Conservation (phyloP, 352 stramenopile species). For the Globisporangium recalcitrans region DNA sequence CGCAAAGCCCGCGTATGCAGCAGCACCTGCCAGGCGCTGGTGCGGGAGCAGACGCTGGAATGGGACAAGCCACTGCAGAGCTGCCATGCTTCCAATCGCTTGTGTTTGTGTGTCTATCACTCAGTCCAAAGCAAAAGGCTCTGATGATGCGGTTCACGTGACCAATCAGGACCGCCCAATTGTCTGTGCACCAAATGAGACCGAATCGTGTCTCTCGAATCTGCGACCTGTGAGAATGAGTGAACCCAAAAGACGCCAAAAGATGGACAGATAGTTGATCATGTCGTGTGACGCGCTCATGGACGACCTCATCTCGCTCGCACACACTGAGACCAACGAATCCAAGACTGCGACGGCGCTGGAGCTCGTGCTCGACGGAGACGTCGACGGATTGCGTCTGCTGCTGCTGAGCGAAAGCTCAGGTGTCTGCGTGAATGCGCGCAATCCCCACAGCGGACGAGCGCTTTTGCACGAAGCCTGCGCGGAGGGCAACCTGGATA, state of each 20-base stretch:
- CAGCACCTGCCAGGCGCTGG: not conserved
- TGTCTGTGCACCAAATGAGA: not conserved
- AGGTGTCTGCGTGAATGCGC: slow-evolving; percentile 31
- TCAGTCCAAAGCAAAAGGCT: no score
- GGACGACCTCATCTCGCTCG: slow-evolving; percentile 36
- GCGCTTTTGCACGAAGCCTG: slow-evolving; percentile 63
- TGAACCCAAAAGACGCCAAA: slow-evolving; percentile 3
- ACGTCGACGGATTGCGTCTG: slow-evolving; percentile 23
- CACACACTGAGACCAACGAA: not conserved
- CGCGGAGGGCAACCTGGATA: slow-evolving; percentile 38
- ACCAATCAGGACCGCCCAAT: no score
- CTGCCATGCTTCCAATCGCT: slow-evolving; percentile 7
- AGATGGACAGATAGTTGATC: slow-evolving; percentile 5
- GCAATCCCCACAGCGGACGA: slow-evolving; percentile 31
- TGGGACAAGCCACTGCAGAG: slow-evolving; percentile 19
- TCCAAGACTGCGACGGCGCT: slow-evolving; percentile 16
- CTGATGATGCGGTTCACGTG: slow-evolving; percentile 9
- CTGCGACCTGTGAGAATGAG: slow-evolving; percentile 26
- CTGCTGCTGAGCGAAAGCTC: slow-evolving; percentile 15
- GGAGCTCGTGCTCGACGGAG: slow-evolving; percentile 26
- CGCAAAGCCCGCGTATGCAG: not conserved
- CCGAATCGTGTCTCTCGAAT: slow-evolving; percentile 10
- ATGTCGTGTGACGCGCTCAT: slow-evolving; percentile 38
- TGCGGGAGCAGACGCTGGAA: slow-evolving; percentile 3
- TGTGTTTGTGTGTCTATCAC: no score